phyloP scores from a whole-genome alignment of 2,329 filamentous ascomycete species.

The Colletotrichum ledebouriae region DNA sequence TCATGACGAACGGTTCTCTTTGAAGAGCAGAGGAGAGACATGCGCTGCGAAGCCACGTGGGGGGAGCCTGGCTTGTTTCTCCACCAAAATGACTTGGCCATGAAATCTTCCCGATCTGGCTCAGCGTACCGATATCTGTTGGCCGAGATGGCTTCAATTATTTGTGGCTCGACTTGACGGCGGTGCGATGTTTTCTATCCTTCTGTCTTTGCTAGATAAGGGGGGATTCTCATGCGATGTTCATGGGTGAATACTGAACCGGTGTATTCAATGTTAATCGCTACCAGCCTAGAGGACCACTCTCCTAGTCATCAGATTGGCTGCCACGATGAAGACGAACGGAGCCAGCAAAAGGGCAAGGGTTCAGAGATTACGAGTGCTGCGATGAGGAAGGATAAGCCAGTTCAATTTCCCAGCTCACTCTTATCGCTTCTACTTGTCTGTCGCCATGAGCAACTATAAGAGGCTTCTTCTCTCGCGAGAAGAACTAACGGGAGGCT shows the following conservation, averaged over 20 bases:
- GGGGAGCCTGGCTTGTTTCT: not conserved
- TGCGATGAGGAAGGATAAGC: too few species aligned
- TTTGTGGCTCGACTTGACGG: not conserved
- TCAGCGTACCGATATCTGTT: not conserved
- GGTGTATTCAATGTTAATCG: too few species aligned
- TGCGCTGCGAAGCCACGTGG: slow-evolving; percentile 9
- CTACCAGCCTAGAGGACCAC: not conserved
- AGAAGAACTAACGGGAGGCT: not conserved
- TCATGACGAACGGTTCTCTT: too few species aligned
- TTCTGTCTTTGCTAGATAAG: not conserved
- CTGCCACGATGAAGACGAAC: not conserved
- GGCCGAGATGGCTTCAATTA: slow-evolving; percentile 20
- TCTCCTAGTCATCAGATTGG: not conserved
- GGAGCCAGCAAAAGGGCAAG: not conserved
- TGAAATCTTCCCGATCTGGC: slow-evolving; percentile 13
- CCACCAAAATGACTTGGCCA: slow-evolving; percentile 25
- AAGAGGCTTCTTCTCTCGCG: not conserved
- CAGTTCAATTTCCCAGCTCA: too few species aligned
- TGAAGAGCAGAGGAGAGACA: too few species aligned
- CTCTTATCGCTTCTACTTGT: too few species aligned
- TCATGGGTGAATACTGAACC: not conserved
- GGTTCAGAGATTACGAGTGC: not conserved
- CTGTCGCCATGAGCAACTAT: not conserved
- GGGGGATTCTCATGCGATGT: not conserved
- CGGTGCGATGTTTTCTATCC: not conserved